Evolutionary conservation across 305 asterid genomes (phyloP).

Genomic region (Fraxinus ornus): DNA sequence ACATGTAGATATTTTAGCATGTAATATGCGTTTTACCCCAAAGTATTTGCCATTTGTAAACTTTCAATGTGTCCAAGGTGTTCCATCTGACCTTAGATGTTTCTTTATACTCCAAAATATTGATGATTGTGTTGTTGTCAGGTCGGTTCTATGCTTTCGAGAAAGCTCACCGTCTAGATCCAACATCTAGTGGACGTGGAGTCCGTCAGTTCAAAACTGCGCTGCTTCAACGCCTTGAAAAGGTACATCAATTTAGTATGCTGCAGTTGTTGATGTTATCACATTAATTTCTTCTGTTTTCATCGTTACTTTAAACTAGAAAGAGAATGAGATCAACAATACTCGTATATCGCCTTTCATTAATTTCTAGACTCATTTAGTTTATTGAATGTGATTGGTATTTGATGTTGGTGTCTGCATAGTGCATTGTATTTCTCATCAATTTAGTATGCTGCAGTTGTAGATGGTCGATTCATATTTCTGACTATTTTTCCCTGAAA

Average conservation of each 20-base stretch:
- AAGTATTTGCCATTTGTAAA: background rate
- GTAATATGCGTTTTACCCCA: background rate
- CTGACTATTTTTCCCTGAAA: background rate
- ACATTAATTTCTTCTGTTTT: conserved; percentile 8
- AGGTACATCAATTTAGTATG: conserved; percentile 42
- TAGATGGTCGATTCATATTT: background rate
- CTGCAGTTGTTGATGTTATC: background rate
- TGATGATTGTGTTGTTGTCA: conserved; percentile 38
- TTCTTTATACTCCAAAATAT: background rate
- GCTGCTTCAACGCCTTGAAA: conserved; percentile 93
- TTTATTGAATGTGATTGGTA: background rate
- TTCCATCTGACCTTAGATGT: conserved; percentile 1
- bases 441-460: too few species aligned
- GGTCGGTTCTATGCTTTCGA: conserved; percentile 99
- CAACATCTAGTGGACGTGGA: conserved; percentile 97
- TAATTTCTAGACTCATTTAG: background rate
- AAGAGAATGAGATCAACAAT: conserved; percentile 4
- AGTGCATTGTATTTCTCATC: background rate
- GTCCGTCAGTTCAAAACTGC: conserved; percentile 99
- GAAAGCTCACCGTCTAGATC: conserved; percentile 95
- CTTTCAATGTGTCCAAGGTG: background rate
- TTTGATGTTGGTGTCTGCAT: background rate
- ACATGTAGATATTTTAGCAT: background rate
- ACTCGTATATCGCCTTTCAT: background rate
- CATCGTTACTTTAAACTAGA: conserved; percentile 9